A percentile compares a stretch with the other conserved stretches of the same genome.
Conservation (phyloP, 2,329 filamentous ascomycete genomes). For the Fusarium beomiforme region DNA sequence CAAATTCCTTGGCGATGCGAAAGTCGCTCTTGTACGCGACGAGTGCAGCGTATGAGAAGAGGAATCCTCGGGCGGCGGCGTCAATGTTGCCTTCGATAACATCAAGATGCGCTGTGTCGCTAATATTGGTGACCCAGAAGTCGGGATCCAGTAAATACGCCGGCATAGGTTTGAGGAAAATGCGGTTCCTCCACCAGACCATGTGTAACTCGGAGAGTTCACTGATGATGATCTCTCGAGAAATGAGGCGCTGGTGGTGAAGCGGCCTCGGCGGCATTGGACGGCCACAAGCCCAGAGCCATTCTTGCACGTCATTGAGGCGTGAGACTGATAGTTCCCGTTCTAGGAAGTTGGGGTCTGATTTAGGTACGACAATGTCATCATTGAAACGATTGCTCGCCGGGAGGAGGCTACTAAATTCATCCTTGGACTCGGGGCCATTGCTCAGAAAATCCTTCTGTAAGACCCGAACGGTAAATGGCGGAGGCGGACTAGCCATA, state of each 20-base stretch:
- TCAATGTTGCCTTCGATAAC: constrained; percentile 13
- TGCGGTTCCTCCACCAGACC: constrained; percentile 51
- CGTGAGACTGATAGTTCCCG: constrained; percentile 27
- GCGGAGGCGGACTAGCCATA: constrained; percentile 22
- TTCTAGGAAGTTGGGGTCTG: constrained; percentile 29
- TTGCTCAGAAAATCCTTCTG: background rate
- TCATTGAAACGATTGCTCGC: constrained; percentile 26
- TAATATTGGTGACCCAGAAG: constrained; percentile 50
- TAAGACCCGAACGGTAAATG: constrained; percentile 19
- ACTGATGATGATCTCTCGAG: constrained; percentile 49
- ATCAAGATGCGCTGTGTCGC: constrained; percentile 26
- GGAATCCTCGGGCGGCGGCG: constrained; percentile 49
- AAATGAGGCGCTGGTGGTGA: constrained; percentile 49
- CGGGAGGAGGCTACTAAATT: constrained; percentile 10
- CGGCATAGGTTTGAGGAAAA: constrained; percentile 54
- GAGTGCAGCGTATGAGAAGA: constrained; percentile 51
- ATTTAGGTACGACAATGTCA: constrained; percentile 22
- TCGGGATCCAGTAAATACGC: constrained; percentile 49
- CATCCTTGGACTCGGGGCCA: background rate
- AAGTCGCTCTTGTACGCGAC: constrained; percentile 53
- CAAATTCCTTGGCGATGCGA: constrained; percentile 47
- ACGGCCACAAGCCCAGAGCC: constrained; percentile 38
- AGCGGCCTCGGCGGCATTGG: constrained; percentile 50
- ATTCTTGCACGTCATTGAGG: constrained; percentile 27
- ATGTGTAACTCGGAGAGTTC: constrained; percentile 53